Percentiles rank a stretch among this genome's conserved stretches.
Conservation (phyloP, 2,329 filamentous ascomycete genomes). For the Pseudopithomyces maydicus region DNA sequence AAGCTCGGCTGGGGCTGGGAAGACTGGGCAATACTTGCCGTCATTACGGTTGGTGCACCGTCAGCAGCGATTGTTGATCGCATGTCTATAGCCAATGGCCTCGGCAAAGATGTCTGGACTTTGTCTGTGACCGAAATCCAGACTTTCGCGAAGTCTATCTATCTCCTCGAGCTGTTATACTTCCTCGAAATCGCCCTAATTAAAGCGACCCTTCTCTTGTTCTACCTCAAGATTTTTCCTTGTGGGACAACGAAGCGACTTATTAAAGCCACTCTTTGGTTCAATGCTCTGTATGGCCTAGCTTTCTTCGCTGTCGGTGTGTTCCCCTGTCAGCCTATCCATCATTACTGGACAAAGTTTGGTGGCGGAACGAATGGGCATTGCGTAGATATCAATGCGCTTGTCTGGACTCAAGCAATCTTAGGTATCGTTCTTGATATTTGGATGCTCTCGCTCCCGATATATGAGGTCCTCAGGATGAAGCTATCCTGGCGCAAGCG, state of each 20-base stretch:
- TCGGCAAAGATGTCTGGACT: slow-evolving; percentile 59
- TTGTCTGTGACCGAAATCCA: slow-evolving; percentile 48
- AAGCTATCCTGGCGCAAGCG: slow-evolving; percentile 38
- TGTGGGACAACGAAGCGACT: slow-evolving; percentile 2
- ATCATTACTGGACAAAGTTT: slow-evolving; percentile 32
- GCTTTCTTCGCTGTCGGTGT: slow-evolving; percentile 17
- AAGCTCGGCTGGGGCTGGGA: too few species aligned
- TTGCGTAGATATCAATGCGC: slow-evolving; percentile 38
- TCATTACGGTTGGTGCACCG: too few species aligned
- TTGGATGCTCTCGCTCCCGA: slow-evolving; percentile 33
- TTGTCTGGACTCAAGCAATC: slow-evolving; percentile 33
- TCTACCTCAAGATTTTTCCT: slow-evolving; percentile 31
- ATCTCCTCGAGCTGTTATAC: slow-evolving; percentile 35
- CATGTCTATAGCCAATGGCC: slow-evolving; percentile 32
- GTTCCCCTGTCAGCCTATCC: slow-evolving; percentile 37
- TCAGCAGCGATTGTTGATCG: too few species aligned
- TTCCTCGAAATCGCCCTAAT: slow-evolving; percentile 25
- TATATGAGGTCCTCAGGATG: slow-evolving; percentile 31
- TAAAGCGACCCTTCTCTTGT: slow-evolving; percentile 28
- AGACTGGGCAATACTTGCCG: too few species aligned
- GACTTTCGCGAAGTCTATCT: slow-evolving; percentile 42
- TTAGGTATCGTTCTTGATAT: slow-evolving; percentile 33
- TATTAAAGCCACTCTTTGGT: slow-evolving; percentile 16
- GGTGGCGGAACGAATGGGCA: slow-evolving; percentile 24
- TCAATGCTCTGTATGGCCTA: slow-evolving; percentile 23